Percentiles rank a stretch among this genome's conserved stretches.
Evolutionary conservation across 306 rosid genomes (phyloP).

Genomic region (Spatholobus suberectus): DNA sequence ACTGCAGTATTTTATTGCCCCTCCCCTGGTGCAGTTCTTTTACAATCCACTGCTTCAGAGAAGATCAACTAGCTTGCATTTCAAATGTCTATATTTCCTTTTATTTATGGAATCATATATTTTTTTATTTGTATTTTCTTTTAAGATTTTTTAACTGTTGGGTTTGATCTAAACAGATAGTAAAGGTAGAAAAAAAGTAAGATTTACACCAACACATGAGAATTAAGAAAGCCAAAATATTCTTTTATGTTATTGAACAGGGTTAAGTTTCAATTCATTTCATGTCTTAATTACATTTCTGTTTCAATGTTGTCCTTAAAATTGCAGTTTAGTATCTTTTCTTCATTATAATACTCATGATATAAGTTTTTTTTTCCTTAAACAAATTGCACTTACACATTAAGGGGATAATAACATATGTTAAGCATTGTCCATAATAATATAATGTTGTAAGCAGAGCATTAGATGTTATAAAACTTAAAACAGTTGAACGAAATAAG

Average conservation of each 20-base stretch:
- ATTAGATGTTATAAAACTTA: not conserved
- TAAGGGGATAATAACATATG: not conserved
- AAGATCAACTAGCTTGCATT: conserved; percentile 32
- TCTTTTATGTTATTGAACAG: not conserved
- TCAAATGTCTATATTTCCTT: conserved; percentile 22
- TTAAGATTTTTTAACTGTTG: not conserved
- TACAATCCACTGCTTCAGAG: not conserved
- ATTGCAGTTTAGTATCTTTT: not conserved
- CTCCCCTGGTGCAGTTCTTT: not conserved
- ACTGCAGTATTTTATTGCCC: not conserved
- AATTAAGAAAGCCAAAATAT: not conserved
- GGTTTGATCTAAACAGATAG: conserved; percentile 4
- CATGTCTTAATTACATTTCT: not conserved
- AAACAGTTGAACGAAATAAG: not conserved
- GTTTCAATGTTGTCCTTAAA: conserved; percentile 8
- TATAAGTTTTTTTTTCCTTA: not conserved
- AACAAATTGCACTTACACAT: not conserved
- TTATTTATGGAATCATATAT: not conserved
- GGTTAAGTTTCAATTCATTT: conserved; percentile 1
- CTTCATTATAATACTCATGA: not conserved
- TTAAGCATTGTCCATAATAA: not conserved
- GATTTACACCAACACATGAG: not conserved
- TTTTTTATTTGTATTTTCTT: not conserved
- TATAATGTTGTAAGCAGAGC: not conserved
- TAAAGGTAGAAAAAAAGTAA: not conserved